Conservation (phyloP, 371 early-diverging fungal species). For the Conidiobolus incongruus region DNA sequence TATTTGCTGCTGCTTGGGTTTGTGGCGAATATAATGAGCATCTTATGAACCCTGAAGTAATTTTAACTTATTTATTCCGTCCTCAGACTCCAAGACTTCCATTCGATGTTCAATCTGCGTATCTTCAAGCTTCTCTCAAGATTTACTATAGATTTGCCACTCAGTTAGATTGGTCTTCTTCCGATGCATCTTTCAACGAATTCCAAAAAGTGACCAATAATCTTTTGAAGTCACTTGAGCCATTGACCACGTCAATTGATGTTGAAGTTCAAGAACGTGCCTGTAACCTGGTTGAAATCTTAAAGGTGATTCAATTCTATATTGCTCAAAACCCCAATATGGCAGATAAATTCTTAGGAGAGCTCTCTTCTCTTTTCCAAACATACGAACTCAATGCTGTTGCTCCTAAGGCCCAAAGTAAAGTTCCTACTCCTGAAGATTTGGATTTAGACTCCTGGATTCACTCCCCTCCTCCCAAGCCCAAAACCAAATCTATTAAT, state of each 20-base stretch:
- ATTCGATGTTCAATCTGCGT: conserved; percentile 29
- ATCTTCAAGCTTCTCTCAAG: conserved; percentile 50
- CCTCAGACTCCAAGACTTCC: background rate
- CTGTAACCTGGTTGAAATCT: background rate
- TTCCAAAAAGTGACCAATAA: background rate
- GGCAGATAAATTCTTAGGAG: conserved; percentile 3
- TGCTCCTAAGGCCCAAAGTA: conserved; percentile 71
- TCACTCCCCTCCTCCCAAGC: conserved; percentile 37
- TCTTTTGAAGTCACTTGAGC: conserved; percentile 2
- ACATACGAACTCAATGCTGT: conserved; percentile 78
- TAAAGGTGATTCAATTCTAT: background rate
- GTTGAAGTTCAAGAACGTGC: conserved; percentile 62
- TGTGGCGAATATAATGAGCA: conserved; percentile 65
- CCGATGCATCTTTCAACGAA: conserved; percentile 21
- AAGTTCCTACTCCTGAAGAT: conserved; percentile 74
- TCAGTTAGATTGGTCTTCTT: conserved; percentile 27
- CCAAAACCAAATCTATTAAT: too few species aligned
- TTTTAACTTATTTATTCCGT: background rate
- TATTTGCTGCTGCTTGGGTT: conserved; percentile 77
- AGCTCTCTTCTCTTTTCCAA: conserved; percentile 38
- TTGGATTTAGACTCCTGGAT: conserved; percentile 70
- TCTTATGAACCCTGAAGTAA: background rate
- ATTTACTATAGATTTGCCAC: conserved; percentile 40
- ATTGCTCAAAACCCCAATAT: background rate
- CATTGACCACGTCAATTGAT: conserved; percentile 15